These are phyloP conservation scores for Nakazawaea ernobii DNA, from an alignment of 805 yeast genomes.

Conservation along the genomic window DNA sequence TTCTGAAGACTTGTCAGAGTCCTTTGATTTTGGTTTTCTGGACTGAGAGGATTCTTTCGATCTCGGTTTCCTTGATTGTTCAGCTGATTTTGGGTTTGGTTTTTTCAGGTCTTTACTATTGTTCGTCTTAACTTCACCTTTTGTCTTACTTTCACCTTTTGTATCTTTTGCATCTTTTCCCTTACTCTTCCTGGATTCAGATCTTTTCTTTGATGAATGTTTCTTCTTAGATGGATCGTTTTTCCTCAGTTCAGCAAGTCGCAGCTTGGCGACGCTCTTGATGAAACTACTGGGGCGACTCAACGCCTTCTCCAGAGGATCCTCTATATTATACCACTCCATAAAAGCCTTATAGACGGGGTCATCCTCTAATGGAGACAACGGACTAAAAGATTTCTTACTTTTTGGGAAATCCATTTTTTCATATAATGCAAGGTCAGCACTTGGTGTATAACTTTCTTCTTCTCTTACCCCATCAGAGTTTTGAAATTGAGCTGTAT, in stretches of 20 bases:
- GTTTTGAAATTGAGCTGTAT: conserved; percentile 22
- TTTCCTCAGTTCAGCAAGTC: conserved; percentile 2
- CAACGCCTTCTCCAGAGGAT: conserved; percentile 3
- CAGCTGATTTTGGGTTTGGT: too few relatives aligned
- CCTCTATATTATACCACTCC: conserved; percentile 16
- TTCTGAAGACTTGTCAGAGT: neutral
- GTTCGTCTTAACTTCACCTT: neutral
- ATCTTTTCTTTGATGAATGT: neutral
- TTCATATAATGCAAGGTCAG: conserved; percentile 29
- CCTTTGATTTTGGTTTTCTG: too few relatives aligned
- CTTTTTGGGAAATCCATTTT: conserved; percentile 20
- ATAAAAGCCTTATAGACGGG: conserved; percentile 18
- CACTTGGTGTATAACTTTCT: conserved; percentile 27
- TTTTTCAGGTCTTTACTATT: too few relatives aligned
- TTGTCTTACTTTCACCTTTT: neutral
- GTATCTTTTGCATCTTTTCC: neutral
- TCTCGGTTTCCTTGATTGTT: too few relatives aligned
- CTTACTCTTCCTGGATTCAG: too few relatives aligned
- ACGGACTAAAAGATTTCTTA: neutral
- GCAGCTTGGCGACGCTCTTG: neutral
- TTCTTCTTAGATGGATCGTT: neutral
- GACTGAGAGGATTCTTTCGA: too few relatives aligned
- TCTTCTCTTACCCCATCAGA: conserved; percentile 1
- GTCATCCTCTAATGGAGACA: conserved; percentile 14
- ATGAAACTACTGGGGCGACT: conserved; percentile 14